Conservation (phyloP, 768 basidiomycete genomes). For the Kondoa malvinella region DNA sequence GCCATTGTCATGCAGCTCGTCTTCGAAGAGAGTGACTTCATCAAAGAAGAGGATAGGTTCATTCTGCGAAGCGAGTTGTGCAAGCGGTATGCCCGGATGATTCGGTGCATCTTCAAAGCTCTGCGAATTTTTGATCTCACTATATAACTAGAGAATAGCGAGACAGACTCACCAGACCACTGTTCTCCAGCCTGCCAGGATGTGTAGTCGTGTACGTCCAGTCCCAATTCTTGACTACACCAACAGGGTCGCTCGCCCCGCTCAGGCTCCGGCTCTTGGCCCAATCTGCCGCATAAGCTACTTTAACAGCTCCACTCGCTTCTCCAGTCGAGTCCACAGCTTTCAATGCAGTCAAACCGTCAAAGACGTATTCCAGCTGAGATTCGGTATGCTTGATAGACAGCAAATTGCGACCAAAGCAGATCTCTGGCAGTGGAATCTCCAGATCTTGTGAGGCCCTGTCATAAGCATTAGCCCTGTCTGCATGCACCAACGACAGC, state of each 20-base stretch:
- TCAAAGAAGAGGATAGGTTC: slow-evolving; percentile 98
- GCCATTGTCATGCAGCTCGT: slow-evolving; percentile 94
- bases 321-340: slow-evolving; percentile 55
- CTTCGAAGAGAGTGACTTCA: slow-evolving; percentile 83
- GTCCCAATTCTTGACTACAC: slow-evolving; percentile 59
- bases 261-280: slow-evolving; percentile 50
- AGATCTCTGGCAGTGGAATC: slow-evolving; percentile 89
- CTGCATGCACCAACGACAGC: no score
- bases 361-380: slow-evolving; percentile 51
- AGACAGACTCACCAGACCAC: slow-evolving; percentile 2
- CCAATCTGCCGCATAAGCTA: slow-evolving; percentile 90
- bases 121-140: neutral
- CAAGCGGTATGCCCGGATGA: slow-evolving; percentile 49
- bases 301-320: slow-evolving; percentile 83
- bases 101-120: slow-evolving; percentile 35
- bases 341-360: slow-evolving; percentile 48
- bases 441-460: slow-evolving; percentile 36
- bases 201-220: slow-evolving; percentile 96
- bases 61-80: slow-evolving; percentile 56
- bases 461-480: no score
- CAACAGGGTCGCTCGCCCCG: neutral
- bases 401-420: slow-evolving; percentile 70
- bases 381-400: slow-evolving; percentile 48
- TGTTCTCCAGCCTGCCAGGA: slow-evolving; percentile 37
- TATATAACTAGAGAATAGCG: neutral